Conservation (phyloP, 352 stramenopile species). For the Blastocystis sp. region DNA sequence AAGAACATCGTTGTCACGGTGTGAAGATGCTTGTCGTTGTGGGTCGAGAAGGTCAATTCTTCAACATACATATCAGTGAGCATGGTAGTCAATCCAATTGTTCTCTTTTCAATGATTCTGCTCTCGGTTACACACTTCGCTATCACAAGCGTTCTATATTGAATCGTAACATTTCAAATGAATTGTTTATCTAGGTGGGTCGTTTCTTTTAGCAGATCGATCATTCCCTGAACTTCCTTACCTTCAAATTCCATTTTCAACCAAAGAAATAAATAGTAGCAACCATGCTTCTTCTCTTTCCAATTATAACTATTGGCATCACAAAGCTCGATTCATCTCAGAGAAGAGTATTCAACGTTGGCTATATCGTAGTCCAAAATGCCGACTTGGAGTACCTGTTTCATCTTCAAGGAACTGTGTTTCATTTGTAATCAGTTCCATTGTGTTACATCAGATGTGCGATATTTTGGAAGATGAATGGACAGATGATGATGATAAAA, state of each 20-base stretch:
- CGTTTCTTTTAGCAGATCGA: slow-evolving; percentile 31
- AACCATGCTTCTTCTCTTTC: neutral
- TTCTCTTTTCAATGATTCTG: slow-evolving; percentile 44
- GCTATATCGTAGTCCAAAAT: slow-evolving; percentile 33
- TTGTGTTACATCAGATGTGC: slow-evolving; percentile 50
- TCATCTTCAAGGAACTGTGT: slow-evolving; percentile 13
- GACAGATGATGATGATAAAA: slow-evolving; percentile 23
- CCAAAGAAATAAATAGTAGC: neutral
- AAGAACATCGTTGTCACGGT: neutral
- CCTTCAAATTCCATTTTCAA: slow-evolving; percentile 50
- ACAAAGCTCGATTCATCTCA: slow-evolving; percentile 32
- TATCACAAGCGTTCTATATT: slow-evolving; percentile 44
- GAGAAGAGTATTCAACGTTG: slow-evolving; percentile 28
- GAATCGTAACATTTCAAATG: neutral
- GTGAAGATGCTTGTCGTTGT: slow-evolving; percentile 17
- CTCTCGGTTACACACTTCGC: slow-evolving; percentile 35
- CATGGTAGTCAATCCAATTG: slow-evolving; percentile 7
- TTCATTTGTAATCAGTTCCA: slow-evolving; percentile 5
- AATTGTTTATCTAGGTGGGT: neutral
- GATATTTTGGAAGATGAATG: slow-evolving; percentile 4
- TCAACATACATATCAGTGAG: slow-evolving; percentile 54
- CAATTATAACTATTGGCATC: slow-evolving; percentile 61
- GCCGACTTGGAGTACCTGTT: neutral
- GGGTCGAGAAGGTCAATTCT: slow-evolving; percentile 20
- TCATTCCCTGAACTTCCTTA: slow-evolving; percentile 43